These are phyloP conservation scores for Ogataea corticis DNA, from an alignment of 805 yeast species.

Conservation along the genomic window DNA sequence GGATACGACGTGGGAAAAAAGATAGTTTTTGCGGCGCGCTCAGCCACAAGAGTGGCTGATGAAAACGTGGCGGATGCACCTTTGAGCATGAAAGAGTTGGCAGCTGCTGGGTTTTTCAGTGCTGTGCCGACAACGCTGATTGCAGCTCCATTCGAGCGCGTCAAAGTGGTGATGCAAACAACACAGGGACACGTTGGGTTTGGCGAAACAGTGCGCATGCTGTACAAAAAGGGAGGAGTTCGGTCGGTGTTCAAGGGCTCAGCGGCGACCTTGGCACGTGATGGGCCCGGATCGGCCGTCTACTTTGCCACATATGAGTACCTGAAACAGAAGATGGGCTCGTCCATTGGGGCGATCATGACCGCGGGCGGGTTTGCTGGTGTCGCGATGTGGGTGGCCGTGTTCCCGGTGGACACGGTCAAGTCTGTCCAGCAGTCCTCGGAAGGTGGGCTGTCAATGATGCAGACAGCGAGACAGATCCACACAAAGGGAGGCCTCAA, in stretches of 20 bases:
- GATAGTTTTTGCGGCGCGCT: slow-evolving; percentile 50
- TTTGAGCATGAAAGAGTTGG: slow-evolving; percentile 67
- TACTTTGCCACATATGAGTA: slow-evolving; percentile 94
- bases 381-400: slow-evolving; percentile 93
- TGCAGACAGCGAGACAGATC: slow-evolving; percentile 65
- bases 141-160: slow-evolving; percentile 97
- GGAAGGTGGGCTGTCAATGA: slow-evolving; percentile 52
- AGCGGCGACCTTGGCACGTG: slow-evolving; percentile 88
- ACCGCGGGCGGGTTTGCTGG: slow-evolving; percentile 97
- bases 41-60: slow-evolving; percentile 28
- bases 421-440: slow-evolving; percentile 80
- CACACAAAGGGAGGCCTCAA: slow-evolving; percentile 77
- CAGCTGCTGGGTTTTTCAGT: slow-evolving; percentile 90
- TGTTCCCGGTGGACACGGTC: slow-evolving; percentile 95
- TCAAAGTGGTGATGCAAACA: slow-evolving; percentile 88
- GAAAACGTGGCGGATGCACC: slow-evolving; percentile 28
- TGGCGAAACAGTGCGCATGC: slow-evolving; percentile 59
- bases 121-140: slow-evolving; percentile 94
- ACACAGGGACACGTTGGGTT: slow-evolving; percentile 49
- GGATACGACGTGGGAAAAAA: slow-evolving; percentile 93
- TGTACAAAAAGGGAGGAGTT: slow-evolving; percentile 80
- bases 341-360: slow-evolving; percentile 74
- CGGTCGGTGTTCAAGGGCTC: slow-evolving; percentile 88
- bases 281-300: slow-evolving; percentile 95
- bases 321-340: slow-evolving; percentile 62